Evolutionary conservation across 2,329 filamentous ascomycete species (phyloP), one percentile per base, ranked within the genome.

Genomic region (Epichloe coenophiala): DNA sequence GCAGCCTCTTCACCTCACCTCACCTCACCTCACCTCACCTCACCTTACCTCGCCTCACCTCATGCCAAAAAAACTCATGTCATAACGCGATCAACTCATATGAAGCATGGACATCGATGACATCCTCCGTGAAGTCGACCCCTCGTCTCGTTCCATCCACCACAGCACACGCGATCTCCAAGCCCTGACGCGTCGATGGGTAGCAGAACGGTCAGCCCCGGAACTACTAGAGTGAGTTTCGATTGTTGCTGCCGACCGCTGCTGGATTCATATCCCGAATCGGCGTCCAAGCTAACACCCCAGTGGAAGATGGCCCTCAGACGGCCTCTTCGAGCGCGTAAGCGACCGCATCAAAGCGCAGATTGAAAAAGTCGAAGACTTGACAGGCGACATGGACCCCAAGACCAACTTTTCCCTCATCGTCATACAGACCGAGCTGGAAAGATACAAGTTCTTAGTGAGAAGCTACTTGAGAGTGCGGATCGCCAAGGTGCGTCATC

Each of bases 381-480:
- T 90, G 75, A 91, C 86, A 12, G 86, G 85, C 55, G 83, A 86
- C 62, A 85, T 90, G 80, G 89, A 95, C 61, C 86, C 90, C 45
- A 89, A 86, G 66, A 84, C 87, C 56, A 97, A 95, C 65, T 95
- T 98, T 65, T 81, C 82, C 54, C 82, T 97, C 61, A 95, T 96
- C 46, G 85, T 98, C 55, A 83, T 96, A 50, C 93, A 98, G 72
- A 97, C 94, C 6, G 93, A 98, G 70, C 78, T 98, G 50, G 90
- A 96, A 65, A 77, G 93, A 44, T 94, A 87, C 69, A 95, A 95
- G 70, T 98, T 89, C 62, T 75, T 98, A 21, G 78, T 97, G 17
- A 78, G 93, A 54, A 85, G 86, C 56, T 84, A 91, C 57, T 68
- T 98, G 51, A 78, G 94, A 49, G 83, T 86, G 9, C 77, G 93